Evolutionary conservation across 2,329 filamentous ascomycete genomes (phyloP).

Genomic region (Juglanconis oblonga): DNA sequence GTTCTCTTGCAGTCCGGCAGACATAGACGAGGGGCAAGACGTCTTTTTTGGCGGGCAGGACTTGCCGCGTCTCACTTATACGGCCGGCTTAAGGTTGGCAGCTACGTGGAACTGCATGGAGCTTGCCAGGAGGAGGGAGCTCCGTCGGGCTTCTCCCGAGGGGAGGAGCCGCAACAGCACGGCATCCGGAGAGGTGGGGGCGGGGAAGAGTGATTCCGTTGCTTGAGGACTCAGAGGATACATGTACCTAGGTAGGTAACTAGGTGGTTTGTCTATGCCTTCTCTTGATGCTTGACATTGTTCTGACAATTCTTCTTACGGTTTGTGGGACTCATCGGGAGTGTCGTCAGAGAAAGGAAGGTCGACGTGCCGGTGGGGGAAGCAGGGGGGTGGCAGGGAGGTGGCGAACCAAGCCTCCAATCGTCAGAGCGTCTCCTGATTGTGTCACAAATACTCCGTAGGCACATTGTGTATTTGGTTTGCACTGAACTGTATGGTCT

Average conservation of each 20-base stretch:
- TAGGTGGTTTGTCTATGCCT: no score
- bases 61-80: background rate
- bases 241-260: no score
- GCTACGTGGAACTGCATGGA: background rate
- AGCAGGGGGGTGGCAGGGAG: background rate
- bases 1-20: background rate
- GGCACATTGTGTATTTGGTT: background rate
- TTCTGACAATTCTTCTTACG: no score
- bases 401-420: no score
- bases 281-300: no score
- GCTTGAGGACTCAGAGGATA: background rate
- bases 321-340: no score
- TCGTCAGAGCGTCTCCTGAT: no score
- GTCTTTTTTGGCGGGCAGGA: background rate
- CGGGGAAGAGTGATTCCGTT: slow-evolving; percentile 14
- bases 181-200: slow-evolving; percentile 19
- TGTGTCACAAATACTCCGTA: background rate
- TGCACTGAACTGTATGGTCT: no score
- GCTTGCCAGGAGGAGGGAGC: background rate
- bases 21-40: background rate
- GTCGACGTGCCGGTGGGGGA: background rate
- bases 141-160: background rate
- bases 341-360: background rate
- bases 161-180: background rate
- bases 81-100: background rate